Percentiles rank a stretch among this genome's conserved stretches.
Conservation (phyloP, 306 rosid species). For the Ziziphus jujuba region DNA sequence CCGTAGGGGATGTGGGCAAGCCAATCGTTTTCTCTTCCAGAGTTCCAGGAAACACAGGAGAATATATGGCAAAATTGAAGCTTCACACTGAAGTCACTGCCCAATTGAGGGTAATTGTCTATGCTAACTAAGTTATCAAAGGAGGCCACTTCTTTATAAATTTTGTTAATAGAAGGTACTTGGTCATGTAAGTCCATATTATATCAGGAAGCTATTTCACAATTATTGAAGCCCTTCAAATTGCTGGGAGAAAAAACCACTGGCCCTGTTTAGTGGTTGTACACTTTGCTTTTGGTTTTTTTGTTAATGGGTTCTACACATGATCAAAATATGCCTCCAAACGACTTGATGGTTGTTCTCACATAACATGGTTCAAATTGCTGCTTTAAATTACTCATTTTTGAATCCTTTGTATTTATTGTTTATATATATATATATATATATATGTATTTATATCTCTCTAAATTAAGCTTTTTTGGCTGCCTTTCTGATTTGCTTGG, state of each 20-base stretch:
- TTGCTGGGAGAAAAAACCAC: no score
- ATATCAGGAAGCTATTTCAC: slow-evolving; percentile 1
- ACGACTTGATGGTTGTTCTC: neutral
- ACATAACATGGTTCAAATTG: neutral
- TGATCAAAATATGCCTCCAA: neutral
- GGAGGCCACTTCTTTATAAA: slow-evolving; percentile 11
- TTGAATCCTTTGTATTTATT: neutral
- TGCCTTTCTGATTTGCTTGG: no score
- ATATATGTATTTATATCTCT: neutral
- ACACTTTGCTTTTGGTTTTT: neutral
- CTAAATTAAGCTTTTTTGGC: no score
- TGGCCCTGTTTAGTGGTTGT: neutral
- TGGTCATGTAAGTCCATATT: neutral
- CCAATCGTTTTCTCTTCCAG: slow-evolving; percentile 80
- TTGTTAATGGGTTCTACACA: neutral
- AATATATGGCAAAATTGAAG: slow-evolving; percentile 79
- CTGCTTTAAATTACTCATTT: neutral
- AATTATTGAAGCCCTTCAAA: no score
- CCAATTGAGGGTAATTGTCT: slow-evolving; percentile 65
- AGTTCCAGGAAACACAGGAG: slow-evolving; percentile 82
- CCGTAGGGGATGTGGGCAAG: slow-evolving; percentile 89
- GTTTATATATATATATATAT: no score
- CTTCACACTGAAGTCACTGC: slow-evolving; percentile 98
- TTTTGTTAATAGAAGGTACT: slow-evolving; percentile 7
- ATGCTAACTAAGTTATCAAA: slow-evolving; percentile 77